Conservation (phyloP, 129 eudicot species). For the Kitagawia praeruptora region DNA sequence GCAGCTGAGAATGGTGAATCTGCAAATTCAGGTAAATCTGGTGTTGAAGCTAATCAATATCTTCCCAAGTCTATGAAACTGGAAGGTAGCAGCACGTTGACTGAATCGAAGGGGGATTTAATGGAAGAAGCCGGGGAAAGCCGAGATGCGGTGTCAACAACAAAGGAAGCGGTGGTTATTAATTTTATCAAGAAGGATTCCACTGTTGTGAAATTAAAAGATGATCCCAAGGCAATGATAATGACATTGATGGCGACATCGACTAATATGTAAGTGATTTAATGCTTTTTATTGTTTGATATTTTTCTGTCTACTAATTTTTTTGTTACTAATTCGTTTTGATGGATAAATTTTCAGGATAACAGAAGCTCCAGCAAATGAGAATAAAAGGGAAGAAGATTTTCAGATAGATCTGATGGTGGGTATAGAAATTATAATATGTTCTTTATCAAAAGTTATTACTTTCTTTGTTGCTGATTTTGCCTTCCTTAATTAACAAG, state of each 20-base stretch:
- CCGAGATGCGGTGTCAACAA: slow-evolving; percentile 22
- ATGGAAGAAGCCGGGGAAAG: slow-evolving; percentile 38
- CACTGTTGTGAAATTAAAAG: slow-evolving; percentile 26
- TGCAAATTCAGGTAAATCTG: slow-evolving; percentile 27
- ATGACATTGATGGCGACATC: slow-evolving; percentile 34
- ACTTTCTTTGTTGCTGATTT: neutral
- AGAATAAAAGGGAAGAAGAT: slow-evolving; percentile 47
- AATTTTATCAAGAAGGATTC: slow-evolving; percentile 45
- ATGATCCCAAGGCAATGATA: slow-evolving; percentile 27
- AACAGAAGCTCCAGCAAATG: slow-evolving; percentile 18
- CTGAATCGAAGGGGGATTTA: slow-evolving; percentile 23
- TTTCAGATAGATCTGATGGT: slow-evolving; percentile 95
- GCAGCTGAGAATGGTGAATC: slow-evolving; percentile 51
- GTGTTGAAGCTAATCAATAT: slow-evolving; percentile 5
- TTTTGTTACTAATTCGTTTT: neutral
- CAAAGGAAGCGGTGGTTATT: slow-evolving; percentile 39
- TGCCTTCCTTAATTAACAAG: neutral
- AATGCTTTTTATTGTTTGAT: slow-evolving; percentile 14
- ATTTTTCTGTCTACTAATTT: slow-evolving; percentile 1
- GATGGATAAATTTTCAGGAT: slow-evolving; percentile 29
- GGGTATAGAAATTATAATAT: slow-evolving; percentile 18
- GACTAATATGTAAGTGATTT: slow-evolving; percentile 39
- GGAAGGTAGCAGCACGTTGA: neutral
- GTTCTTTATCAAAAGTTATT: neutral
- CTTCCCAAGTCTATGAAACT: slow-evolving; percentile 1